These are phyloP conservation scores for Castanea crenata DNA, from an alignment of 306 rosid species.

Conservation along the genomic window DNA sequence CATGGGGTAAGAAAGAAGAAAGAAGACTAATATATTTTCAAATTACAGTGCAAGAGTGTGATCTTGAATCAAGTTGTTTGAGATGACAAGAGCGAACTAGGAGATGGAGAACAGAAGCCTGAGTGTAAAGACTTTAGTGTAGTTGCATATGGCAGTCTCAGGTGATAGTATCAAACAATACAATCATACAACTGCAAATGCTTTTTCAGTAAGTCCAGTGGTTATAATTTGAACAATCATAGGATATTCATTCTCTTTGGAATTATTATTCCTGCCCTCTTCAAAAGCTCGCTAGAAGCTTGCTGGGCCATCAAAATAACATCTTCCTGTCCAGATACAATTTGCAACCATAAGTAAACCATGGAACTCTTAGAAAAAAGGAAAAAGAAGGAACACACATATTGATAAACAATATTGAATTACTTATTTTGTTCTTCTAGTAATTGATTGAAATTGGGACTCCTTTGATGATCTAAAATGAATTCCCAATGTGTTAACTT, in stretches of 20 bases:
- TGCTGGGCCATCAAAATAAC: slow-evolving; percentile 56
- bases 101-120: background rate
- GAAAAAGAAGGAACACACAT: background rate
- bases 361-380: background rate
- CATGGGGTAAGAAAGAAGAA: too few relatives aligned
- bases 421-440: background rate
- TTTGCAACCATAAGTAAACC: slow-evolving; percentile 6
- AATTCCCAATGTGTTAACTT: background rate
- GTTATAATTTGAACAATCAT: slow-evolving; percentile 15
- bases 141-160: background rate
- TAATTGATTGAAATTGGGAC: background rate
- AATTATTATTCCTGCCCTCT: slow-evolving; percentile 71
- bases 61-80: background rate
- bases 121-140: background rate
- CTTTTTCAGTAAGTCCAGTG: background rate
- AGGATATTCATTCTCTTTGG: slow-evolving; percentile 67
- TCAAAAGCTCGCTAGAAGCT: slow-evolving; percentile 57
- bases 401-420: background rate
- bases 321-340: slow-evolving; percentile 47
- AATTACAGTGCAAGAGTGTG: background rate
- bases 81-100: background rate
- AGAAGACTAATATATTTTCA: background rate
- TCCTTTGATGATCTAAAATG: background rate
- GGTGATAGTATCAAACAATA: background rate
- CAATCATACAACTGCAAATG: background rate